Evolutionary conservation across 495 filamentous ascomycete species (phyloP).

Genomic region (Tetracladium marchalianum): DNA sequence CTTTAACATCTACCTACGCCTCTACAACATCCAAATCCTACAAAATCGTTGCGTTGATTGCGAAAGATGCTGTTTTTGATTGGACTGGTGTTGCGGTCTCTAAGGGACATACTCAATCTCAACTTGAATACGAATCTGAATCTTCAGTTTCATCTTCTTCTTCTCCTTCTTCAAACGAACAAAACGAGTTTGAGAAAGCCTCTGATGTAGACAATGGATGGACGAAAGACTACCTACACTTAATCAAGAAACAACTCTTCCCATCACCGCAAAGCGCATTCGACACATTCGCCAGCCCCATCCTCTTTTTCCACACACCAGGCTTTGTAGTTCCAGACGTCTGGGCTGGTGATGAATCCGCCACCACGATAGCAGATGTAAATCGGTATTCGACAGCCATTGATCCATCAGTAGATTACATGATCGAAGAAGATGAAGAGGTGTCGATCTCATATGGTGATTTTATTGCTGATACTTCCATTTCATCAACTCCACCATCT

Average conservation of each 20-base stretch:
- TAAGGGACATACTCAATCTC: no score
- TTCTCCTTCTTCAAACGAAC: neutral
- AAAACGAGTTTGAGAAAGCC: neutral
- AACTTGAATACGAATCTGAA: neutral
- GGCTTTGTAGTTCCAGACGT: constrained; percentile 15
- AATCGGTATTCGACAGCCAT: no score
- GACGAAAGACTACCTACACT: constrained; percentile 17
- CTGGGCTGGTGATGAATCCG: constrained; percentile 1
- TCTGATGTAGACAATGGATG: neutral
- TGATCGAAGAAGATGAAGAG: no score
- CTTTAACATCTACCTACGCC: constrained; percentile 34
- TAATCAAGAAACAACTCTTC: constrained; percentile 28
- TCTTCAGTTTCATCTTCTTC: neutral
- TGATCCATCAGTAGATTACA: no score
- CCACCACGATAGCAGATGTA: neutral
- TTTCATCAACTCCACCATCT: neutral
- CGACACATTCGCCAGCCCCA: constrained; percentile 42
- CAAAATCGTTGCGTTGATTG: constrained; percentile 31
- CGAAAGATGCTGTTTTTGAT: constrained; percentile 42
- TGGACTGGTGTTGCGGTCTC: constrained; percentile 28
- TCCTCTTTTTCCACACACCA: constrained; percentile 41
- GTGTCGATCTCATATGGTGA: no score
- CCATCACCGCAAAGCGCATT: constrained; percentile 29
- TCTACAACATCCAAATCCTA: constrained; percentile 2
- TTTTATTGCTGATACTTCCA: neutral